Conservation (phyloP, 176 grass and related monocot genomes). For the Paspalum notatum region DNA sequence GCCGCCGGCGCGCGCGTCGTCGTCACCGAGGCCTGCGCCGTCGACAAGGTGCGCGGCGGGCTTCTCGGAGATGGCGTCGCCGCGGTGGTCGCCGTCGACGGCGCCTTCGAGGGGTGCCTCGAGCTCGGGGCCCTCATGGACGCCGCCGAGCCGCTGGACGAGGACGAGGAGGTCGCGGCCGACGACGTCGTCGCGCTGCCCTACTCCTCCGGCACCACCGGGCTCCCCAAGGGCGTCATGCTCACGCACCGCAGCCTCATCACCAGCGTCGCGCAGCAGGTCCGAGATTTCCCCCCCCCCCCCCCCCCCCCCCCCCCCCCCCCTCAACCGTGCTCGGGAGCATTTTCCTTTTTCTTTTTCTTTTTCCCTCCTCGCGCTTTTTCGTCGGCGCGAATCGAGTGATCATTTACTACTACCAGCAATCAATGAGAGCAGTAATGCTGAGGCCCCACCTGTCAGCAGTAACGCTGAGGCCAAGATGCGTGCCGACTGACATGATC, state of each 20-base stretch:
- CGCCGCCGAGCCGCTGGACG: conserved; percentile 32
- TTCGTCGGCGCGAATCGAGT: conserved; percentile 51
- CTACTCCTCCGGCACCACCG: conserved; percentile 84
- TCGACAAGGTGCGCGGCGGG: conserved; percentile 67
- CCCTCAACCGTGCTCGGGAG: no score
- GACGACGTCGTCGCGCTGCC: conserved; percentile 85
- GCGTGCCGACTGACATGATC: background rate
- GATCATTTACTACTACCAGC: conserved; percentile 19
- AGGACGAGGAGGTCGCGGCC: conserved; percentile 54
- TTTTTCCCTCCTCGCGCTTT: background rate
- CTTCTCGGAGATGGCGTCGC: conserved; percentile 51
- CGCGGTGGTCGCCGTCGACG: conserved; percentile 54
- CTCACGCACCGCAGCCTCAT: conserved; percentile 92
- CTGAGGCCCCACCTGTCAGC: conserved; percentile 11
- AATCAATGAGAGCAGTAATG: background rate
- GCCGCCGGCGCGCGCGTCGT: conserved; percentile 56
- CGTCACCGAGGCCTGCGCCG: conserved; percentile 77
- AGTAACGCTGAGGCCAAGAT: background rate
- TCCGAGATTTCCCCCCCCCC: conserved; percentile 4
- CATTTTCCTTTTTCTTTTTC: no score
- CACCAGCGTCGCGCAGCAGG: conserved; percentile 93
- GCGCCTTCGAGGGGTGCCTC: conserved; percentile 44
- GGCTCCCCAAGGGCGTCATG: conserved; percentile 93
- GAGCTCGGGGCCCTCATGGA: conserved; percentile 53
- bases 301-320: background rate